These are phyloP conservation scores for Microsporum canis DNA, from an alignment of 2,329 filamentous ascomycete species.

Conservation along the genomic window DNA sequence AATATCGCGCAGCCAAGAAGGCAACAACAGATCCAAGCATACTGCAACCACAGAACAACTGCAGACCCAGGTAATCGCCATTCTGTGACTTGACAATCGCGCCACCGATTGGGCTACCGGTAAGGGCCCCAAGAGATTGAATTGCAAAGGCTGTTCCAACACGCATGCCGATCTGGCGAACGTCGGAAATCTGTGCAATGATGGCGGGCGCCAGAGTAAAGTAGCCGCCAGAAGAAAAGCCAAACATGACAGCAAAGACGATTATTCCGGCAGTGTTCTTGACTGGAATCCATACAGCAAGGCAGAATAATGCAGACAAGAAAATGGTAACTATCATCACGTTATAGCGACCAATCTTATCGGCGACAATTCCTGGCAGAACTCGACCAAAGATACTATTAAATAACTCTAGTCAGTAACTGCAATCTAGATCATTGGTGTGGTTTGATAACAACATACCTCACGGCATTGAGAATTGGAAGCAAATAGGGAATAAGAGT, in stretches of 20 bases:
- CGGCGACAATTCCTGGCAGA: too few relatives aligned
- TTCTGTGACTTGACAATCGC: neutral
- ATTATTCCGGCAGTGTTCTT: neutral
- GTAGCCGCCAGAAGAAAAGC: neutral
- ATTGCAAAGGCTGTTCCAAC: neutral
- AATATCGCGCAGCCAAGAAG: neutral
- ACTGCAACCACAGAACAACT: neutral
- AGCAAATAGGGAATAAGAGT: neutral
- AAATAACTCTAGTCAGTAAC: neutral
- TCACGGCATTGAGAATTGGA: neutral
- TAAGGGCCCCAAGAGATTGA: neutral
- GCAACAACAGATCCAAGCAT: neutral
- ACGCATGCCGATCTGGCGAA: neutral
- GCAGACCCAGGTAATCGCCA: neutral
- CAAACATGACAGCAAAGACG: neutral
- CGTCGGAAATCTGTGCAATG: neutral
- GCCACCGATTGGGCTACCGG: neutral
- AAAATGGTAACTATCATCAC: too few relatives aligned
- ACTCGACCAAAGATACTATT: neutral
- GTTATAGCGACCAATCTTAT: too few relatives aligned
- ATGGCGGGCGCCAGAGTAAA: neutral
- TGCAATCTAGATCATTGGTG: neutral
- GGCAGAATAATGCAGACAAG: neutral
- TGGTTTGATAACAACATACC: neutral
- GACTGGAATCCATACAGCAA: neutral